Evolutionary conservation across 2,329 filamentous ascomycete genomes (phyloP).

Genomic region (Alternaria angustiovoidea): DNA sequence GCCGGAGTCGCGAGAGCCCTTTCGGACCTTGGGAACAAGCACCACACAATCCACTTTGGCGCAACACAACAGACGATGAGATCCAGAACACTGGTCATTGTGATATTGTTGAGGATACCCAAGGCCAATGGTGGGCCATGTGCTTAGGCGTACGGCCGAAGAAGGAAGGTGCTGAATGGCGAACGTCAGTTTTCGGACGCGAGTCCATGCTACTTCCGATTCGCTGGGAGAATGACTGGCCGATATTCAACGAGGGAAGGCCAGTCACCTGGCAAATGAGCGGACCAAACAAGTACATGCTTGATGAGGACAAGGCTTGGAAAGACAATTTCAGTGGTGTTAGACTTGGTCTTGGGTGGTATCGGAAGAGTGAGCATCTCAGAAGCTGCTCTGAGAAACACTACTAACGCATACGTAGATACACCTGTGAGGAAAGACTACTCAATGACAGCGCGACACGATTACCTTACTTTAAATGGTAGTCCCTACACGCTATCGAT

Average conservation of each 20-base stretch:
- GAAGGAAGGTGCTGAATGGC: conserved; percentile 8
- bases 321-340: conserved; percentile 15
- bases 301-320: conserved; percentile 22
- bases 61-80: conserved; percentile 45
- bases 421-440: conserved; percentile 59
- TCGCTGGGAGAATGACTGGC: conserved; percentile 62
- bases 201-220: conserved; percentile 62
- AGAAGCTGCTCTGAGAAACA: conserved; percentile 21
- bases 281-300: conserved; percentile 27
- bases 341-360: conserved; percentile 21
- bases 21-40: conserved; percentile 49
- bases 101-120: conserved; percentile 35
- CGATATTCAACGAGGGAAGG: conserved; percentile 58
- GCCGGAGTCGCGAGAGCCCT: conserved; percentile 56
- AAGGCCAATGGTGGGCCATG: conserved; percentile 41
- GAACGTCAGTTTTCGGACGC: conserved; percentile 43
- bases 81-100: conserved; percentile 40
- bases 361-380: conserved; percentile 29
- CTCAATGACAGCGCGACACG: conserved; percentile 56
- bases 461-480: conserved; percentile 59
- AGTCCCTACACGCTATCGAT: conserved; percentile 61
- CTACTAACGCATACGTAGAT: conserved; percentile 55
- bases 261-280: conserved; percentile 52
- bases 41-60: conserved; percentile 49
- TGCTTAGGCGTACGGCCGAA: conserved; percentile 45